Percentiles rank a stretch among this genome's conserved stretches.
Conservation (phyloP, 2,329 filamentous ascomycete species). For the Botrytis squamosa region DNA sequence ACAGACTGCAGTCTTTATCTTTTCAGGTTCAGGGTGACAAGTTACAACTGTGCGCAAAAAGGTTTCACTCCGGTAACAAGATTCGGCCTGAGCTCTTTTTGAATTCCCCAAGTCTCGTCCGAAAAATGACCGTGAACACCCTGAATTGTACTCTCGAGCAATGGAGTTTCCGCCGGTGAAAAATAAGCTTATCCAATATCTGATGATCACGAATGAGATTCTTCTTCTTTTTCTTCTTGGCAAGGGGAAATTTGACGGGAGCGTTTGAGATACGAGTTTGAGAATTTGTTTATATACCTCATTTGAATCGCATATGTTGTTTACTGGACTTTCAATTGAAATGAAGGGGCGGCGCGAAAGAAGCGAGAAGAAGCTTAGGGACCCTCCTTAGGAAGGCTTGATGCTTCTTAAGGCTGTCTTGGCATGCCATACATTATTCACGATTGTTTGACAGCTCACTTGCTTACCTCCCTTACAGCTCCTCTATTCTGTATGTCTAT, state of each 20-base stretch:
- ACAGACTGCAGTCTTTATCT: not conserved
- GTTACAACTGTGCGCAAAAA: not conserved
- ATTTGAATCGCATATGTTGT: not conserved
- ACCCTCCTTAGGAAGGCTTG: not conserved
- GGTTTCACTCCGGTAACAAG: constrained; percentile 6
- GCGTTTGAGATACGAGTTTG: not conserved
- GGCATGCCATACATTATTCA: not conserved
- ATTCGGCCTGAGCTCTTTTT: not conserved
- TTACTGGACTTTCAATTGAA: too few relatives aligned
- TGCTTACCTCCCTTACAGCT: not conserved
- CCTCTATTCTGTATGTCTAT: not conserved
- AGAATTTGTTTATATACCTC: not conserved
- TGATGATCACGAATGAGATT: not conserved
- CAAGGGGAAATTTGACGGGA: not conserved
- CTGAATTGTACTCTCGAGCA: not conserved
- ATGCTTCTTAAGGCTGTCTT: not conserved
- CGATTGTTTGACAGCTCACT: constrained; percentile 6
- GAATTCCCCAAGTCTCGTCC: not conserved
- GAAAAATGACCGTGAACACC: constrained; percentile 1
- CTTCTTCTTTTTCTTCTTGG: not conserved
- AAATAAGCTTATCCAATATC: constrained; percentile 9
- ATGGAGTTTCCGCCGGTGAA: not conserved
- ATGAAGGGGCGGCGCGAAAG: constrained; percentile 13
- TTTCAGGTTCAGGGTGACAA: not conserved
- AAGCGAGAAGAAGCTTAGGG: not conserved